Base-by-base conservation (phyloP, 2,329 filamentous ascomycete species). In the Aspergillus brasiliensis region DNA sequence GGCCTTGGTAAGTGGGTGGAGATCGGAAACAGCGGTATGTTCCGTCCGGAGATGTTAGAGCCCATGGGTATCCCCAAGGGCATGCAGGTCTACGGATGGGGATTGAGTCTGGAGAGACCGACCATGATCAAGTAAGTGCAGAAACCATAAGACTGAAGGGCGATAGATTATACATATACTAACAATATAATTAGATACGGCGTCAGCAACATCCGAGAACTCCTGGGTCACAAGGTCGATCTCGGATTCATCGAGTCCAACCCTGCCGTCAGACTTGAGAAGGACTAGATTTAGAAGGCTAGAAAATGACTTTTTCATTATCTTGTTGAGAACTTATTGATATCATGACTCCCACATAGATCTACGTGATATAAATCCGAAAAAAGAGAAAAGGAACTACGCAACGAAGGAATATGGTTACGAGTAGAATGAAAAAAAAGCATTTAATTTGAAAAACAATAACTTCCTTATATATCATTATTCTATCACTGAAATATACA, bases 21-120 rank as follows among this genome's bases (percentile, higher is more conserved):
- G 81, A 98, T 98, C 74, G 95, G 95, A 61, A 98, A 99, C 81
- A 94, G 90, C 69, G 95, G 95, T 65, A 98, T 99, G 93, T 99
- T 99, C 87, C 85, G 95, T 67, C 93, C 95, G 1, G 95, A 99
- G 80, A 97, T 98, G 94, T 78, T 97, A 72, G 90, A 97, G 79
- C 83, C 92, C 5, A 97, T 97, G 93, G 94, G 94, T 34, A 78
- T 98, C 71, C 93, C 93, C 23, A 92, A 89, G 79, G 91, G 97
- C 71, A 87, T 98, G 87, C 84, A 91, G 64, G 93, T 97, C 8
- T 98, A 97, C 74, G 95, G 95, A 34, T 98, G 92, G 85, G 95
- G 95, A 38, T 80, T 99, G 73, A 91, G 88, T 76, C 79, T 99
- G 73, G 95, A 99, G 83, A 82, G 95, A 70, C 95, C 95, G 59